phyloP scores from a whole-genome alignment of 2,329 filamentous ascomycete genomes.

The Cryphonectria japonica region DNA sequence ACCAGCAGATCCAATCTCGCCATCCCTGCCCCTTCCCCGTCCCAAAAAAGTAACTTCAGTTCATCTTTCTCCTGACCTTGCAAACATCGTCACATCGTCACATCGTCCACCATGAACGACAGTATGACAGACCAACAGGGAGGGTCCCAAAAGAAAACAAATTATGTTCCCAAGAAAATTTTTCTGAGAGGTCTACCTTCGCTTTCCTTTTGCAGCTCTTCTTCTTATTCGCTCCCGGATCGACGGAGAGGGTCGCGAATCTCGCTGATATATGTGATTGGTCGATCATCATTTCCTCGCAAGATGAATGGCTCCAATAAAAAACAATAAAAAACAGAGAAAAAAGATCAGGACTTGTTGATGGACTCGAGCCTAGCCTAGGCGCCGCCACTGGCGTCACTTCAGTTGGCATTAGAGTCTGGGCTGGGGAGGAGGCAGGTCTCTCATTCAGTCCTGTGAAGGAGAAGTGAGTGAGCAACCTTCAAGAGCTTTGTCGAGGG shows the following conservation, averaged over 20 bases:
- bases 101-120: background rate
- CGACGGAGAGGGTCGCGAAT: background rate
- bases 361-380: background rate
- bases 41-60: background rate
- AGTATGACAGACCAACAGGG: background rate
- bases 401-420: background rate
- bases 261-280: background rate
- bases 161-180: too few relatives aligned
- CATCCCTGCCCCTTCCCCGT: background rate
- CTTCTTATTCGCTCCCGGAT: background rate
- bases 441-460: background rate
- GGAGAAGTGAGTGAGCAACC: background rate
- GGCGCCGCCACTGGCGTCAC: background rate
- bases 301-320: slow-evolving; percentile 1
- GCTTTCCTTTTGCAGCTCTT: background rate
- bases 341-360: background rate
- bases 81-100: slow-evolving; percentile 1
- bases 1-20: slow-evolving; percentile 3
- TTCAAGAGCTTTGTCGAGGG: background rate
- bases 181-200: background rate
- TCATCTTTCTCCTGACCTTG: background rate
- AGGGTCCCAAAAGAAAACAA: background rate
- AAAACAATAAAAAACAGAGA: background rate
- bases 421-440: background rate
- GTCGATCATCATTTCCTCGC: background rate